Conservation (phyloP, 352 stramenopile genomes). For the Pythium sp. region DNA sequence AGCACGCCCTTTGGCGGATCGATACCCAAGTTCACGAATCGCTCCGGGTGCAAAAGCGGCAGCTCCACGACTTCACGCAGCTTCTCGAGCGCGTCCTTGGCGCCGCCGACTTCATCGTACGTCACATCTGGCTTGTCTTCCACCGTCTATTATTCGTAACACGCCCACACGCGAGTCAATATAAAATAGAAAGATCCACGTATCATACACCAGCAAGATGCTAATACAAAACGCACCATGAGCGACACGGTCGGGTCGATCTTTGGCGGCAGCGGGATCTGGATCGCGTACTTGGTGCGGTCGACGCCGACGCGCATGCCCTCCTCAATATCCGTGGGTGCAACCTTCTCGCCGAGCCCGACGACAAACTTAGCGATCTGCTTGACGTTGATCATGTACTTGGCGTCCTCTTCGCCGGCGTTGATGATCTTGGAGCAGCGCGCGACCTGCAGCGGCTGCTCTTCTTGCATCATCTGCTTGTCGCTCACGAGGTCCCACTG, state of each 20-base stretch:
- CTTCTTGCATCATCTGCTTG: conserved; percentile 99
- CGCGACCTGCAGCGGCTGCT: conserved; percentile 96
- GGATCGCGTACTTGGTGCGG: conserved; percentile 96
- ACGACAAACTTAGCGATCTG: conserved; percentile 99
- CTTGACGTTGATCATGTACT: conserved; percentile 99
- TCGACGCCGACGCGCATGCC: conserved; percentile 99
- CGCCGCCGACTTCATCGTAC: conserved; percentile 99
- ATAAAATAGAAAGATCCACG: not conserved
- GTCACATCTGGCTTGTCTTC: conserved; percentile 99
- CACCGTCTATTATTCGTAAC: conserved; percentile 89
- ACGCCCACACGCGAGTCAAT: not conserved
- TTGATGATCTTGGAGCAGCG: conserved; percentile 96
- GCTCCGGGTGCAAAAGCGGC: conserved; percentile 97
- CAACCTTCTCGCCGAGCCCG: conserved; percentile 97
- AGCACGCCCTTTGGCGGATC: conserved; percentile 99
- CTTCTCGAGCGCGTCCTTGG: conserved; percentile 98
- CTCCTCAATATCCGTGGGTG: conserved; percentile 99
- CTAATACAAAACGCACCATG: conserved; percentile 29
- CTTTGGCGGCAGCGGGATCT: conserved; percentile 97
- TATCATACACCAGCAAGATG: not conserved
- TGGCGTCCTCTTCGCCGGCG: conserved; percentile 92
- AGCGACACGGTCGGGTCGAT: conserved; percentile 98
- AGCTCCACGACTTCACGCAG: conserved; percentile 98
- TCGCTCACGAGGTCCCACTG: conserved; percentile 99
- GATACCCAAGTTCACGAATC: conserved; percentile 99